Percentiles rank a stretch among this genome's conserved stretches.
These are phyloP conservation scores for Xylaria acuta DNA, from an alignment of 495 filamentous ascomycete genomes.

Conservation along the genomic window DNA sequence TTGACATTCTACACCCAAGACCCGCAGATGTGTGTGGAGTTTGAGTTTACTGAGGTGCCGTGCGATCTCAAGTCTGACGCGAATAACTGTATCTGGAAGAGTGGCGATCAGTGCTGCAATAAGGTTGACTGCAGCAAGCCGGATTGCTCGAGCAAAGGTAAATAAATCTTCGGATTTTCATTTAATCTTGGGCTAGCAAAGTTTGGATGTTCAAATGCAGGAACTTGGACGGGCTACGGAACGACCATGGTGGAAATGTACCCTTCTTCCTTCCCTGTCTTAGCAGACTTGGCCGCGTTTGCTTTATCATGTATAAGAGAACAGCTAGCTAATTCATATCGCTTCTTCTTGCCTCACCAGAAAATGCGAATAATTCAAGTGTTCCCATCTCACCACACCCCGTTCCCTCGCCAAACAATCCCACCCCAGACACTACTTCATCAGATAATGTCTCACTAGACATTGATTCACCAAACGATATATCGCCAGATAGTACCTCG, in stretches of 20 bases:
- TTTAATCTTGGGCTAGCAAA: not conserved
- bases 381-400: not conserved
- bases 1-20: constrained; percentile 25
- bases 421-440: not conserved
- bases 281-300: not conserved
- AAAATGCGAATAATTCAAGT: constrained; percentile 8
- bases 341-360: not conserved
- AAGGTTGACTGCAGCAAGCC: constrained; percentile 5
- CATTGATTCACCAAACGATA: not conserved
- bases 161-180: constrained; percentile 19
- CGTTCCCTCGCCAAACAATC: not conserved
- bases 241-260: not conserved
- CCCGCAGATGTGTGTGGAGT: constrained; percentile 27
- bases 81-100: constrained; percentile 24
- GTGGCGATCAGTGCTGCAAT: constrained; percentile 16
- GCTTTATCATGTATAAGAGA: constrained; percentile 8
- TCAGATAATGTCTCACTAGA: not conserved
- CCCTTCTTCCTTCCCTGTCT: not conserved
- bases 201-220: not conserved
- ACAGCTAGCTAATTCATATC: constrained; percentile 22
- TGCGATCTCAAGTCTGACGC: constrained; percentile 19
- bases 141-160: constrained; percentile 15
- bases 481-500: not conserved
- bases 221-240: not conserved
- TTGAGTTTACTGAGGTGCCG: constrained; percentile 22